Evolutionary conservation across 306 rosid species (phyloP), one percentile per base, ranked within the genome.

Genomic region (Oemleria cerasiformis): DNA sequence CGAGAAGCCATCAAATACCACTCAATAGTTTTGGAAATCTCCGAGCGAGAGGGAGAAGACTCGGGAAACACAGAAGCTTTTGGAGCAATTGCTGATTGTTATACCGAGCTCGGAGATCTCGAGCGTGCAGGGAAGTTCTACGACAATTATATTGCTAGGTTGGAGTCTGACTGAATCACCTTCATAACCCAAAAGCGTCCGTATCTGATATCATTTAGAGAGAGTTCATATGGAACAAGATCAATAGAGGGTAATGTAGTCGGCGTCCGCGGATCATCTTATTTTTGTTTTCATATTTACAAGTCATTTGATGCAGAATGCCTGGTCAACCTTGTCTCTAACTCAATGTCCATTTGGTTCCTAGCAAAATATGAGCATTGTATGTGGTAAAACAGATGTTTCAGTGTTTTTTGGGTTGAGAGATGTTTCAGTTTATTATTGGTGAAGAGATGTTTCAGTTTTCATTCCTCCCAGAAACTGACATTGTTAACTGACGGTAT

Each of bases 41-140:
- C 97, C 8, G 81, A 86, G 70, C 81, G 92, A 61, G 99, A 83
- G 86, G 87, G 87, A 75, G 99, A 91, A 72, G 86, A 89, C 70
- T 94, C 99, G 0, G 97, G 97, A 57, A 91, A 77, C 80, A 86
- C 95, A 0, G 99, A 94, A 86, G 99, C 99, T 38, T 91, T 80
- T 63, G 99, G 99, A 40, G 99, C 99, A 30, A 94, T 91, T 72
- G 99, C 99, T 60, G 98, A 93, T 68, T 93, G 98, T 78, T 93
- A 88, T 77, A 91, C 98, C 12, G 98, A 94, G 78, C 90, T 94
- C 72, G 98, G 98, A 73, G 97, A 94, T 63, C 98, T 94, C 63
- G 98, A 94, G 72, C 85, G 79, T 41, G 98, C 98, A 21, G 97
- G 88, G 20, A 80, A 82, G 39, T 91, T 71, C 84, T 91, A 91